Conservation (phyloP, 148 eudicot species). For the Persicaria maculosa region DNA sequence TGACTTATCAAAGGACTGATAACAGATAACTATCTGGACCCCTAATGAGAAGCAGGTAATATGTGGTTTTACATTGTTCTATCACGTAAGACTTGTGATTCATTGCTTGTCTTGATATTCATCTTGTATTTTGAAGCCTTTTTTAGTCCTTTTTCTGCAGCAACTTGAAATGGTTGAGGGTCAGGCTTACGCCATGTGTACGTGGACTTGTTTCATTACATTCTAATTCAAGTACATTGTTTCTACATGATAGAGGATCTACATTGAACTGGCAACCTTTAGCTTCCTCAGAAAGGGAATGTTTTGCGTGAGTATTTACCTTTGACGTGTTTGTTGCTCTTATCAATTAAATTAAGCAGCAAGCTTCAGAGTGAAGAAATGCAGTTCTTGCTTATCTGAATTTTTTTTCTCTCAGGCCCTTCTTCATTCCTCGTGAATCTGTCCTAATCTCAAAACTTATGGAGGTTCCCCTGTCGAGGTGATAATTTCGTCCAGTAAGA, state of each 20-base stretch:
- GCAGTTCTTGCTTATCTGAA: neutral
- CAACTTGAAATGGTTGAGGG: slow-evolving; percentile 72
- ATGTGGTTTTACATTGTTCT: neutral
- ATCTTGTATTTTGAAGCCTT: neutral
- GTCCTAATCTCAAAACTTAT: slow-evolving; percentile 50
- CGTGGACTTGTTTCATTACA: neutral
- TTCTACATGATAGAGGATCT: slow-evolving; percentile 76
- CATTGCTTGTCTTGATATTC: neutral
- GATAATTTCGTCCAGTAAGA: slow-evolving; percentile 8
- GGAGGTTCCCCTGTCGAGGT: slow-evolving; percentile 72
- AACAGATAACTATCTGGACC: slow-evolving; percentile 88
- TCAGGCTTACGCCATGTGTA: slow-evolving; percentile 24
- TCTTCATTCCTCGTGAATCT: slow-evolving; percentile 69
- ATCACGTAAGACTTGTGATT: neutral
- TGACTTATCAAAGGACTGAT: slow-evolving; percentile 54
- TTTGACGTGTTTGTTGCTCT: slow-evolving; percentile 5
- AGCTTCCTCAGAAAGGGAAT: slow-evolving; percentile 33
- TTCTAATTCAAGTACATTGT: slow-evolving; percentile 49
- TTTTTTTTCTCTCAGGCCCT: slow-evolving; percentile 43
- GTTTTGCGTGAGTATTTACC: slow-evolving; percentile 45
- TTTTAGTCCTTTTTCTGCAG: slow-evolving; percentile 21
- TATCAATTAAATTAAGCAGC: neutral
- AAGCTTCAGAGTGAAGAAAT: neutral
- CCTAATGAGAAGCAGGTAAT: slow-evolving; percentile 78
- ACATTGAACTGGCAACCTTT: slow-evolving; percentile 63